Conservation (phyloP, 2,329 filamentous ascomycete genomes). For the Hypoxylon sp. region DNA sequence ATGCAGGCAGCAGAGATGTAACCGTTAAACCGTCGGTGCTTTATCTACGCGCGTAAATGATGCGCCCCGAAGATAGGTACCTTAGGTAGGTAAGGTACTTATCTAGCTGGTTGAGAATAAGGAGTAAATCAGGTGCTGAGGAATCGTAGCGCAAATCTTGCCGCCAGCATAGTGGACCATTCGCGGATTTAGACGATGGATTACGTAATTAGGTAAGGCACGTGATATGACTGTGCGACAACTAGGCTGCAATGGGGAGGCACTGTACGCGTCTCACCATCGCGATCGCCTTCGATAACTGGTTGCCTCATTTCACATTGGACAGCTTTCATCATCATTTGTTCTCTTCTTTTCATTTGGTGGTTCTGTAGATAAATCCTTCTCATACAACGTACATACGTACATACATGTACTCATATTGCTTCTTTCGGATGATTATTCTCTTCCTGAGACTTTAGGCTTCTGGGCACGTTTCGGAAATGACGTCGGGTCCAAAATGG, state of each 20-base stretch:
- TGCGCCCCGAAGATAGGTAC: conserved; percentile 1
- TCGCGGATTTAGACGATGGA: neutral
- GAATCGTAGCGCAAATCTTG: neutral
- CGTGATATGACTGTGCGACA: conserved; percentile 20
- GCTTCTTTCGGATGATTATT: neutral
- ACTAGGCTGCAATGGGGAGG: conserved; percentile 20
- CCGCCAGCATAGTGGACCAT: no score
- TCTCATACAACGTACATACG: neutral
- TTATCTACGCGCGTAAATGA: conserved; percentile 29
- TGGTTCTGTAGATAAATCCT: neutral
- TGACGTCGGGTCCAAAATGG: conserved; percentile 59
- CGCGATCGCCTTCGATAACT: conserved; percentile 1
- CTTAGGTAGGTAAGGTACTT: no score
- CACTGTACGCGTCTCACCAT: conserved; percentile 32
- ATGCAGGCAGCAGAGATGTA: conserved; percentile 30
- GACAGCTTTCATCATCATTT: neutral
- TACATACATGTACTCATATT: neutral
- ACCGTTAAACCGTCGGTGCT: conserved; percentile 6
- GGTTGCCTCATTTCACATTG: conserved; percentile 13
- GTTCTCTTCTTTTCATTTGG: neutral
- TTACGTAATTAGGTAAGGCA: conserved; percentile 6
- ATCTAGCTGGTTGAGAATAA: neutral
- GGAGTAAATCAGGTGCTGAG: neutral
- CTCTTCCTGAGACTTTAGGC: neutral
- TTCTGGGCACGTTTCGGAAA: conserved; percentile 17